Evolutionary conservation across 495 filamentous ascomycete species (phyloP).

Genomic region (Penicillium mononematosum): DNA sequence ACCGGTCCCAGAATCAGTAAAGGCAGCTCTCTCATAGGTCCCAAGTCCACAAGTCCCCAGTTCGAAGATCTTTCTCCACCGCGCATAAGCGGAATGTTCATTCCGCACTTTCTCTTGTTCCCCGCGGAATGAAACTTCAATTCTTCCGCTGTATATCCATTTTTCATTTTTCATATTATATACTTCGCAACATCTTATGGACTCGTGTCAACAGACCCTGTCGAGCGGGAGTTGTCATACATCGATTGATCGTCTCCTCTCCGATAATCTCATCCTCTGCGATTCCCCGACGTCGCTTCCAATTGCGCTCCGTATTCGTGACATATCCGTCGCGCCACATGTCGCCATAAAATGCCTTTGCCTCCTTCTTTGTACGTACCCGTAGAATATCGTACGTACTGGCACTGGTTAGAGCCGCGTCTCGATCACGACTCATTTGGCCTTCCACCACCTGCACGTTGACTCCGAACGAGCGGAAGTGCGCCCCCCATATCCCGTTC

Average conservation of each 20-base stretch:
- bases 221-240: background rate
- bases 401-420: constrained; percentile 27
- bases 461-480: too few relatives aligned
- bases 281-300: constrained; percentile 27
- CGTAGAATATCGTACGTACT: constrained; percentile 34
- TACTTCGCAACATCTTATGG: too few relatives aligned
- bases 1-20: constrained; percentile 2
- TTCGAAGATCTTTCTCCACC: background rate
- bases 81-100: constrained; percentile 9
- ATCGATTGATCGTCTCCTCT: constrained; percentile 16
- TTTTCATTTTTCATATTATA: too few relatives aligned
- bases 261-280: constrained; percentile 11
- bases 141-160: too few relatives aligned
- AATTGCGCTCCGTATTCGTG: constrained; percentile 36
- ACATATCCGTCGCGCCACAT: constrained; percentile 22
- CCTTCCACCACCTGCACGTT: constrained; percentile 6
- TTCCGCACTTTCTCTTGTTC: constrained; percentile 9
- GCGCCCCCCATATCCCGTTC: too few relatives aligned
- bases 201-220: background rate
- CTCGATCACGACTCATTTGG: constrained; percentile 25
- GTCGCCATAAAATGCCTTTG: constrained; percentile 23
- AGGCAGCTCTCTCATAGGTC: background rate
- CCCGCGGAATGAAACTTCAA: background rate
- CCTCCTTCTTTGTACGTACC: constrained; percentile 23
- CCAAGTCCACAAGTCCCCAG: background rate